Percentiles rank a stretch among this genome's conserved stretches.
These are phyloP conservation scores for Erysimum cheiranthoides DNA, from an alignment of 345 rosid genomes.

Conservation along the genomic window DNA sequence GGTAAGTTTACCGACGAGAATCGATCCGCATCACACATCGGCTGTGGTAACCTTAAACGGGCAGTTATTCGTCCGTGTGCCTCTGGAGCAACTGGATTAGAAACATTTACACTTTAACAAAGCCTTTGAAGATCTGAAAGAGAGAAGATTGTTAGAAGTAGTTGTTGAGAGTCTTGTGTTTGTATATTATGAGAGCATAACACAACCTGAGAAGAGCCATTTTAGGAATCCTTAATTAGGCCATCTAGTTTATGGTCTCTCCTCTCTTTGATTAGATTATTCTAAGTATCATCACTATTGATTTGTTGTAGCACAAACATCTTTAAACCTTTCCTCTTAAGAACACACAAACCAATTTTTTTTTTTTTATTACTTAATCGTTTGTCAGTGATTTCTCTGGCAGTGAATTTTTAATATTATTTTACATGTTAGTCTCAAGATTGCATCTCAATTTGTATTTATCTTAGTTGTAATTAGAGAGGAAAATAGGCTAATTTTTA, in stretches of 20 bases:
- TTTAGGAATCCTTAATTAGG: constrained; percentile 41
- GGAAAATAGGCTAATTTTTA: neutral
- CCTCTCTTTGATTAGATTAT: constrained; percentile 32
- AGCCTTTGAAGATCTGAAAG: constrained; percentile 22
- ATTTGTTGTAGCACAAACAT: constrained; percentile 38
- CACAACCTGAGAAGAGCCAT: constrained; percentile 15
- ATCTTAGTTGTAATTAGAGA: neutral
- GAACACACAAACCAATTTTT: neutral
- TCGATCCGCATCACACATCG: constrained; percentile 84
- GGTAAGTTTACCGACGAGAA: constrained; percentile 77
- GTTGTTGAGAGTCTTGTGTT: constrained; percentile 35
- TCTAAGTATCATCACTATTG: constrained; percentile 19
- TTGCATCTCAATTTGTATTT: neutral
- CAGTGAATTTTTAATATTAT: neutral
- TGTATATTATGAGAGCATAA: constrained; percentile 45
- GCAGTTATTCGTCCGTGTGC: constrained; percentile 77
- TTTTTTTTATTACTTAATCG: neutral
- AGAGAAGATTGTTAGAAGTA: constrained; percentile 40
- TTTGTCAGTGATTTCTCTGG: neutral
- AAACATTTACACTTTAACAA: constrained; percentile 37
- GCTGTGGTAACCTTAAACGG: constrained; percentile 94
- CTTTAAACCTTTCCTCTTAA: constrained; percentile 14
- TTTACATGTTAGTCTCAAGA: neutral
- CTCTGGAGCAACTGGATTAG: constrained; percentile 59
- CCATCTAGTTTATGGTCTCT: constrained; percentile 42